phyloP scores from a whole-genome alignment of 1,284 basidiomycete species.

The Chondrostereum purpureum region DNA sequence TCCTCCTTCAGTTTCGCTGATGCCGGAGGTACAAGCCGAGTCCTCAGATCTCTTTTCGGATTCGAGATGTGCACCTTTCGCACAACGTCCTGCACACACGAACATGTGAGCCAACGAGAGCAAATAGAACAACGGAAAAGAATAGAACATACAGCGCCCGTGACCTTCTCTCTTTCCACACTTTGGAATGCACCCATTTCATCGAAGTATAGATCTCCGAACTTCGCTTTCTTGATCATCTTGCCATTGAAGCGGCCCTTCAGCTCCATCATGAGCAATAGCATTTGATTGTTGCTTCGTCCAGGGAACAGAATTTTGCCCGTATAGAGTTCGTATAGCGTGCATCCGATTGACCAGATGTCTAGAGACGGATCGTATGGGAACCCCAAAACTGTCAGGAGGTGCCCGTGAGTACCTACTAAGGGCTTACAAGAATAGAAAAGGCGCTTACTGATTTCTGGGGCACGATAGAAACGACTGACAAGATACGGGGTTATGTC shows the following conservation, averaged over 20 bases:
- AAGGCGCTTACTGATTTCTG: slow-evolving; percentile 87
- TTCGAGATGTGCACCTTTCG: slow-evolving; percentile 84
- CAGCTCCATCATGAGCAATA: slow-evolving; percentile 94
- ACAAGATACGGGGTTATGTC: slow-evolving; percentile 99
- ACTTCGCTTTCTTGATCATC: slow-evolving; percentile 91
- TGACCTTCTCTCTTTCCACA: slow-evolving; percentile 78
- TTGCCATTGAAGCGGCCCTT: slow-evolving; percentile 92
- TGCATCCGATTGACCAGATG: slow-evolving; percentile 97
- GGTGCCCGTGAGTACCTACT: slow-evolving; percentile 6
- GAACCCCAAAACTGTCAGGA: slow-evolving; percentile 76
- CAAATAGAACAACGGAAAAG: slow-evolving; percentile 5
- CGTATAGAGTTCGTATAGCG: slow-evolving; percentile 95
- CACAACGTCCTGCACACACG: slow-evolving; percentile 61
- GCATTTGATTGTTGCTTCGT: slow-evolving; percentile 96
- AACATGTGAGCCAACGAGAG: slow-evolving; percentile 14
- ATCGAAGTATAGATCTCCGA: slow-evolving; percentile 91
- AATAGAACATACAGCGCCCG: slow-evolving; percentile 61
- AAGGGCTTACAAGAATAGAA: slow-evolving; percentile 1
- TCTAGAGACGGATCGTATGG: slow-evolving; percentile 94
- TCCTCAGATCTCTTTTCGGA: slow-evolving; percentile 73
- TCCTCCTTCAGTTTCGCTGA: slow-evolving; percentile 81
- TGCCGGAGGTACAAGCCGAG: slow-evolving; percentile 75
- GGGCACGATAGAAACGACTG: slow-evolving; percentile 95
- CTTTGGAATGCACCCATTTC: slow-evolving; percentile 80
- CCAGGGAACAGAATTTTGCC: slow-evolving; percentile 99